phyloP scores from a whole-genome alignment of 305 asterid genomes.

The Solanum chacoense region DNA sequence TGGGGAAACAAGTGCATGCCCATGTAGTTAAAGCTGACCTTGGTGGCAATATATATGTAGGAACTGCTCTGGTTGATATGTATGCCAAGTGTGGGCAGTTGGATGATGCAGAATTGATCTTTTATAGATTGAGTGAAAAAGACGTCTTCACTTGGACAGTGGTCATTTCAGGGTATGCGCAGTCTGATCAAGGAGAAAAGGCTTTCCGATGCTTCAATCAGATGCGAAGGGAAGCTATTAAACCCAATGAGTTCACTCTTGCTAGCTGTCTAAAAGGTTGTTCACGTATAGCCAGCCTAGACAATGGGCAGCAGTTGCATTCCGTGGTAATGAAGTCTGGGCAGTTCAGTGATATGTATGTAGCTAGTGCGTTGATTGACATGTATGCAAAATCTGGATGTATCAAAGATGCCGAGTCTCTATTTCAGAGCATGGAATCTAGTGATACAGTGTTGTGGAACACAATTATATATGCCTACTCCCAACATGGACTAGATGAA shows the following conservation, averaged over 20 bases:
- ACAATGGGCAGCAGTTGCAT: constrained; percentile 61
- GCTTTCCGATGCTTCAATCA: constrained; percentile 44
- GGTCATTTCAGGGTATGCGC: constrained; percentile 51
- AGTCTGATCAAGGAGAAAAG: constrained; percentile 60
- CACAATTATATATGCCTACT: constrained; percentile 60
- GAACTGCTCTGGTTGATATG: constrained; percentile 69
- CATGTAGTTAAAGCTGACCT: constrained; percentile 40
- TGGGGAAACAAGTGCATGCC: constrained; percentile 76
- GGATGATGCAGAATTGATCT: constrained; percentile 47
- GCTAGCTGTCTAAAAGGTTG: constrained; percentile 64
- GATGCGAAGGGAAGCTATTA: constrained; percentile 58
- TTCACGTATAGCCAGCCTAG: constrained; percentile 61
- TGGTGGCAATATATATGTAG: constrained; percentile 33
- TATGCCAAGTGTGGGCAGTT: constrained; percentile 55
- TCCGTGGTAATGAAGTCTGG: constrained; percentile 52
- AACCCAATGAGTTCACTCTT: constrained; percentile 64
- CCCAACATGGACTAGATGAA: constrained; percentile 64
- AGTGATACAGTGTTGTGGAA: constrained; percentile 71
- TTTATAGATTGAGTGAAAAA: constrained; percentile 37
- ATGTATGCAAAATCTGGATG: constrained; percentile 86
- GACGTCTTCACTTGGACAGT: constrained; percentile 67
- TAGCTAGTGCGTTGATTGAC: constrained; percentile 58
- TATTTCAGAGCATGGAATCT: constrained; percentile 30
- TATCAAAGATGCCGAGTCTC: constrained; percentile 48
- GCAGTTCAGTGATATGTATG: constrained; percentile 34